A percentile compares a stretch with the other conserved stretches of the same genome.
Conservation (phyloP, 2,329 filamentous ascomycete species). For the Ophiostoma populinum region DNA sequence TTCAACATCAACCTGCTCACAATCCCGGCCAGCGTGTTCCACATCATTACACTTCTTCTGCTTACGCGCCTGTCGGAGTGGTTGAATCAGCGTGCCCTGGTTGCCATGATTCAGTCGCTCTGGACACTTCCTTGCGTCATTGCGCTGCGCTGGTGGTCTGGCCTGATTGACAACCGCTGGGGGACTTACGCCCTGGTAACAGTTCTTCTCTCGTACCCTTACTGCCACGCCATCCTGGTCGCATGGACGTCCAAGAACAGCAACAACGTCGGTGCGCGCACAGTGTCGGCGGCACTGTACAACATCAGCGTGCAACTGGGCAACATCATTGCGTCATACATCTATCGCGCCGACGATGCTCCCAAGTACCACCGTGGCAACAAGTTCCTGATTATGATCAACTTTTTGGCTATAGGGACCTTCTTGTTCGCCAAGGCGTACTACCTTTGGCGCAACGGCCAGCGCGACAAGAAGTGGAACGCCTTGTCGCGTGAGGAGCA, state of each 20-base stretch:
- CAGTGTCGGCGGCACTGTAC: slow-evolving; percentile 43
- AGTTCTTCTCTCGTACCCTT: slow-evolving; percentile 30
- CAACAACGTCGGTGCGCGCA: slow-evolving; percentile 42
- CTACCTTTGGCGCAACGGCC: slow-evolving; percentile 33
- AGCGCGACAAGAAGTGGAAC: slow-evolving; percentile 28
- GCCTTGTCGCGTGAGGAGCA: slow-evolving; percentile 30
- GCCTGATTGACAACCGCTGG: slow-evolving; percentile 26
- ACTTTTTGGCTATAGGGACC: slow-evolving; percentile 19
- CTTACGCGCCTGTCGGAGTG: slow-evolving; percentile 33
- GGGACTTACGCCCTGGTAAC: slow-evolving; percentile 29
- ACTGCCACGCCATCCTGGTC: slow-evolving; percentile 27
- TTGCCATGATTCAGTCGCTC: slow-evolving; percentile 25
- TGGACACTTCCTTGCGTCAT: slow-evolving; percentile 35
- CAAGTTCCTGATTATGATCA: slow-evolving; percentile 22
- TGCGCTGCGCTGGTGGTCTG: slow-evolving; percentile 26
- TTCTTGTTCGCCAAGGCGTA: slow-evolving; percentile 21
- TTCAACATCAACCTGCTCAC: slow-evolving; percentile 11
- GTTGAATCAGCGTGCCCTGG: slow-evolving; percentile 26
- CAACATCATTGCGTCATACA: slow-evolving; percentile 25
- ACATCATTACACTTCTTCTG: slow-evolving; percentile 32
- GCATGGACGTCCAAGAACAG: slow-evolving; percentile 45
- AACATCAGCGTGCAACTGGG: slow-evolving; percentile 35
- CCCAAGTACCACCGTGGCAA: slow-evolving; percentile 29
- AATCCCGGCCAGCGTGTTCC: slow-evolving; percentile 20
- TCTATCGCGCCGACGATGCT: slow-evolving; percentile 24